Evolutionary conservation across 768 basidiomycete genomes (phyloP).

Genomic region (Russula ochroleuca): DNA sequence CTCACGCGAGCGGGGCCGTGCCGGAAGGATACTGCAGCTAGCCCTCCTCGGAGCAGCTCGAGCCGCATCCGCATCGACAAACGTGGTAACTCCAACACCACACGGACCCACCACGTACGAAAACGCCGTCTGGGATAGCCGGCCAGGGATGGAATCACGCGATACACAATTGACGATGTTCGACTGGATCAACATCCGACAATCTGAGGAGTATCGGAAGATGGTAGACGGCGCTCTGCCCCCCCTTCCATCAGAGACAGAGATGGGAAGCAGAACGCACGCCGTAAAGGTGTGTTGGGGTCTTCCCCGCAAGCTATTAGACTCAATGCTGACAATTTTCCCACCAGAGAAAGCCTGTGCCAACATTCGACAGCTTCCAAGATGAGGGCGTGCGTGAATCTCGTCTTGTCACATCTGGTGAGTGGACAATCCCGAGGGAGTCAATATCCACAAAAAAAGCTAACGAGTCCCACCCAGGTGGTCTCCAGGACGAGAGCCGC

Average conservation of each 20-base stretch:
- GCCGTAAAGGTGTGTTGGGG: slow-evolving; percentile 19
- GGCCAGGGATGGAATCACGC: slow-evolving; percentile 17
- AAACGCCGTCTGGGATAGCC: slow-evolving; percentile 17
- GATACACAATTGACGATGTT: slow-evolving; percentile 22
- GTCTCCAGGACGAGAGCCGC: slow-evolving; percentile 8
- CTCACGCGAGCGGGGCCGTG: slow-evolving; percentile 25
- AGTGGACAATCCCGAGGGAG: slow-evolving; percentile 9
- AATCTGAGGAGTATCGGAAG: slow-evolving; percentile 13
- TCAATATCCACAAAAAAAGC: slow-evolving; percentile 6
- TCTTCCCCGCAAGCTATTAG: neutral
- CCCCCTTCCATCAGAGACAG: slow-evolving; percentile 9
- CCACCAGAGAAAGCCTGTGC: slow-evolving; percentile 24
- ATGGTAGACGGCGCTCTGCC: slow-evolving; percentile 21
- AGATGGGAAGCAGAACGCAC: slow-evolving; percentile 13
- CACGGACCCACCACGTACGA: neutral
- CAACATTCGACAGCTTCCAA: slow-evolving; percentile 18
- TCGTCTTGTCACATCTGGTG: slow-evolving; percentile 14
- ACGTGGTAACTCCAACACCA: slow-evolving; percentile 14
- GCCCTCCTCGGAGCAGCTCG: slow-evolving; percentile 20
- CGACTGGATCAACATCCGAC: slow-evolving; percentile 24
- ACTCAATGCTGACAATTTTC: neutral
- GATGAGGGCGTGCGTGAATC: slow-evolving; percentile 11
- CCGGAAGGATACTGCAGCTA: slow-evolving; percentile 18
- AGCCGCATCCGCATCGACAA: slow-evolving; percentile 21
- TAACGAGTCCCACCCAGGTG: slow-evolving; percentile 16